Percentiles rank a stretch among this genome's conserved stretches.
Conservation (phyloP, 2,329 filamentous ascomycete genomes). For the Fusarium concolor region DNA sequence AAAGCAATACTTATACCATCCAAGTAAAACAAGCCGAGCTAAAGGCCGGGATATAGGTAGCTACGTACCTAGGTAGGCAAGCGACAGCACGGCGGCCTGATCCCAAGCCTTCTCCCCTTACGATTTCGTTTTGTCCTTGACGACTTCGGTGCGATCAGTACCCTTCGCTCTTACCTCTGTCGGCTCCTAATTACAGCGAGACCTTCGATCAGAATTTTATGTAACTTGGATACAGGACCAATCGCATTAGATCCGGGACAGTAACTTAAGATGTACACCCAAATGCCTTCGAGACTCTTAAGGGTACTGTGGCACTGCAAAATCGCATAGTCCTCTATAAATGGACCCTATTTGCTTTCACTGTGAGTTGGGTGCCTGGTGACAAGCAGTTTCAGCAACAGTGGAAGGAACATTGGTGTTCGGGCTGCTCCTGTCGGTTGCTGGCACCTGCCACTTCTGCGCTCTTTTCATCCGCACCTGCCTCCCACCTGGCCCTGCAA, state of each 20-base stretch:
- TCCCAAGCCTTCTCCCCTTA: neutral
- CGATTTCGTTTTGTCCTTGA: conserved; percentile 1
- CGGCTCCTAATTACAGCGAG: neutral
- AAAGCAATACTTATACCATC: neutral
- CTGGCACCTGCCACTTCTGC: conserved; percentile 25
- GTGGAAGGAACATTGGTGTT: conserved; percentile 21
- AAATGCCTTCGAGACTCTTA: too few relatives aligned
- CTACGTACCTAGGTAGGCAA: too few relatives aligned
- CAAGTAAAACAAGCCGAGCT: neutral
- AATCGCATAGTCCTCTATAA: neutral
- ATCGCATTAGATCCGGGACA: neutral
- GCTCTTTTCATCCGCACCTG: conserved; percentile 42
- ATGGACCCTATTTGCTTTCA: neutral
- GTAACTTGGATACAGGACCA: neutral
- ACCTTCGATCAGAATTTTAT: neutral
- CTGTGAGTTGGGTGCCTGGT: conserved; percentile 28
- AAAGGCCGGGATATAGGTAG: neutral
- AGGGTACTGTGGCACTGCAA: too few relatives aligned
- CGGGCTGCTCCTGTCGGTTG: conserved; percentile 32
- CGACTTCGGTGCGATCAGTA: neutral
- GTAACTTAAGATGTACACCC: neutral
- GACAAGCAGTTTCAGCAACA: neutral
- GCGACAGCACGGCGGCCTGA: neutral
- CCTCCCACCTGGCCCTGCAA: conserved; percentile 37
- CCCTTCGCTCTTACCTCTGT: neutral